These are phyloP conservation scores for Puya raimondii DNA, from an alignment of 176 grass and related monocot species.

Conservation along the genomic window DNA sequence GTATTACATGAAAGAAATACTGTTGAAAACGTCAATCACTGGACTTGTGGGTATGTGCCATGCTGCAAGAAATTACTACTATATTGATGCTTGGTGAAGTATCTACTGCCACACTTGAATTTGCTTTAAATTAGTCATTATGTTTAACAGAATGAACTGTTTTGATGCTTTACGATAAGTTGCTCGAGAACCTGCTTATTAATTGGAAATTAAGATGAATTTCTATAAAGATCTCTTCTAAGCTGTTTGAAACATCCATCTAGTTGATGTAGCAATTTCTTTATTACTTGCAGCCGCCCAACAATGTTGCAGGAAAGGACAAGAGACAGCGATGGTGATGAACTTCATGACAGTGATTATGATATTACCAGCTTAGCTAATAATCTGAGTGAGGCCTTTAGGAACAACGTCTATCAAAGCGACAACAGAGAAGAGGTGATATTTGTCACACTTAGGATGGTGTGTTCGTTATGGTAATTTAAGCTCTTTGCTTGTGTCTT, in stretches of 20 bases:
- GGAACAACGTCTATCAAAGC: conserved; percentile 1
- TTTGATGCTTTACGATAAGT: no score
- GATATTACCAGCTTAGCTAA: conserved; percentile 11
- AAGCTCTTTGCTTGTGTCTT: background rate
- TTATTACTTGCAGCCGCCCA: conserved; percentile 11
- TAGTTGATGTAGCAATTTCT: background rate
- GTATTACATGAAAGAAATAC: conserved; percentile 17
- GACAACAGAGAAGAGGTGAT: conserved; percentile 6
- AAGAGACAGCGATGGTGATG: conserved; percentile 26
- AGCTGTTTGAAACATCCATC: background rate
- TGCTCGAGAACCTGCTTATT: background rate
- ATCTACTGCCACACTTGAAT: background rate
- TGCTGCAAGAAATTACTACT: background rate
- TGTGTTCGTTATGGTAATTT: background rate
- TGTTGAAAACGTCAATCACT: conserved; percentile 15
- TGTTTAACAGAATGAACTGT: no score
- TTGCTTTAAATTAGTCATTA: background rate
- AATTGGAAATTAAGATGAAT: background rate
- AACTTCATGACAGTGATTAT: conserved; percentile 9
- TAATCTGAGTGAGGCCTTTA: conserved; percentile 14
- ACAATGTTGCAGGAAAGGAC: conserved; percentile 19
- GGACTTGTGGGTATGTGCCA: conserved; percentile 21
- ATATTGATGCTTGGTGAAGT: background rate
- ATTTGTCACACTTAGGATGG: background rate
- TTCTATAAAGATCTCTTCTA: background rate